phyloP scores from a whole-genome alignment of 306 rosid species.

The Cicer judaicum region DNA sequence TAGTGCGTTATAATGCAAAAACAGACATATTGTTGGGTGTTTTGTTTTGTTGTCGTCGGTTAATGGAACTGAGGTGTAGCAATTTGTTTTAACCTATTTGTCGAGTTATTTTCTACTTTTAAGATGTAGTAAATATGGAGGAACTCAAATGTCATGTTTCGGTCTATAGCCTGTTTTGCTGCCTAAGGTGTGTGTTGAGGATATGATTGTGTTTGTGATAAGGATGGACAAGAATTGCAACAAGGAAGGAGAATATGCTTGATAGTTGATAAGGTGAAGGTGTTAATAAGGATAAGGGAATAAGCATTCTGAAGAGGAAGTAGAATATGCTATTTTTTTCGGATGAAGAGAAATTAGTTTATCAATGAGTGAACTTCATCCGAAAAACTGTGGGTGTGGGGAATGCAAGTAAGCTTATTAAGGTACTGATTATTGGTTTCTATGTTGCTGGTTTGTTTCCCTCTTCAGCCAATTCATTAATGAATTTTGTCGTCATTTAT shows the following conservation, averaged over 20 bases:
- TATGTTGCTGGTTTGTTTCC: not conserved
- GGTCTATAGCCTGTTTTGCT: not conserved
- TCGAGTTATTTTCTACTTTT: slow-evolving; percentile 5
- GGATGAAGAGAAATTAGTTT: slow-evolving; percentile 7
- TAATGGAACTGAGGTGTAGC: not conserved
- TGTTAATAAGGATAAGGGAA: slow-evolving; percentile 4
- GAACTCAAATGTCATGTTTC: not conserved
- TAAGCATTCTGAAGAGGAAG: slow-evolving; percentile 1
- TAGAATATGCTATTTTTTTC: slow-evolving; percentile 15
- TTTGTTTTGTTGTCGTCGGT: not conserved
- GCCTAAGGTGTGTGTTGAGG: not conserved
- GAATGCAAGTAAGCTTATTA: slow-evolving; percentile 4
- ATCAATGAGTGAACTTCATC: slow-evolving; percentile 3
- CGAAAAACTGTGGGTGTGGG: slow-evolving; percentile 5
- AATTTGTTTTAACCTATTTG: not conserved
- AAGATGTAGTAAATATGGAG: not conserved
- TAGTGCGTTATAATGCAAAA: slow-evolving; percentile 7
- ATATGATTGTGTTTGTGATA: slow-evolving; percentile 8
- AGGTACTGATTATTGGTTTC: not conserved
- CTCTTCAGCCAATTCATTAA: not conserved
- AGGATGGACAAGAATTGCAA: slow-evolving; percentile 2
- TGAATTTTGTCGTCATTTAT: slow-evolving; percentile 11
- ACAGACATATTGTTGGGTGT: not conserved
- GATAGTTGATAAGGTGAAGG: slow-evolving; percentile 7
- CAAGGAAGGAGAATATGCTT: slow-evolving; percentile 17